These are phyloP conservation scores for Cutaneotrichosporon dermatis DNA, from an alignment of 1,284 basidiomycete genomes.

Conservation along the genomic window DNA sequence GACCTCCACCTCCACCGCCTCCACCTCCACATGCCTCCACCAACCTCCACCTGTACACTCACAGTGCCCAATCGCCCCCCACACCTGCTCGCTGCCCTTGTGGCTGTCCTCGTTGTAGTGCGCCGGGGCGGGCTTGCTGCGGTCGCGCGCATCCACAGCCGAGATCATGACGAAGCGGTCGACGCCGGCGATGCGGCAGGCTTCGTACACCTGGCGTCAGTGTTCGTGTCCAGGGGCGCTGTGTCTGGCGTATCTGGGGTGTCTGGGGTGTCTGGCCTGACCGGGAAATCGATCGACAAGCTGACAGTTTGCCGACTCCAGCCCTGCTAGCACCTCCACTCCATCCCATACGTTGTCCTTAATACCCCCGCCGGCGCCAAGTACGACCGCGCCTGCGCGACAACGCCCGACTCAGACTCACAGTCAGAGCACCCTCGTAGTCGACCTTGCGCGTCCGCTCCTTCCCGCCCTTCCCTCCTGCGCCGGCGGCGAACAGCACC, in stretches of 20 bases:
- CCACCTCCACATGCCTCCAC: not conserved
- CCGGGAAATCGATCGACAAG: too few relatives aligned
- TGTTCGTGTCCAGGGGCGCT: too few relatives aligned
- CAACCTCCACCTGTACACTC: conserved; percentile 19
- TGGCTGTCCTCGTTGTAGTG: conserved; percentile 53
- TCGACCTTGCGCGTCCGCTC: conserved; percentile 66
- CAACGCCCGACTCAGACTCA: too few relatives aligned
- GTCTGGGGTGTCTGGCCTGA: too few relatives aligned
- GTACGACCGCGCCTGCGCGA: too few relatives aligned
- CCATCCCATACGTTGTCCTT: too few relatives aligned
- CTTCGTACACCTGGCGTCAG: conserved; percentile 59
- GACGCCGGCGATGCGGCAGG: conserved; percentile 57
- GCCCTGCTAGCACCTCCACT: too few relatives aligned
- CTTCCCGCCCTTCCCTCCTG: conserved; percentile 61
- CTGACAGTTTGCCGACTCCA: too few relatives aligned
- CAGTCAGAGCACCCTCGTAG: conserved; percentile 61
- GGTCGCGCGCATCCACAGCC: conserved; percentile 61
- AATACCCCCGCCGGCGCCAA: too few relatives aligned
- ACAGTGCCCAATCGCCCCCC: conserved; percentile 46
- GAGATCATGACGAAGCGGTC: conserved; percentile 58
- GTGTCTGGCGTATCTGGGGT: too few relatives aligned
- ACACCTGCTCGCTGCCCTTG: conserved; percentile 51
- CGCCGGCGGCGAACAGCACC: conserved; percentile 65
- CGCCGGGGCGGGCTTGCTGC: conserved; percentile 49
- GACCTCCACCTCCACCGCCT: too few relatives aligned